Evolutionary conservation across 768 basidiomycete species (phyloP).

Genomic region (Mycena crocata): DNA sequence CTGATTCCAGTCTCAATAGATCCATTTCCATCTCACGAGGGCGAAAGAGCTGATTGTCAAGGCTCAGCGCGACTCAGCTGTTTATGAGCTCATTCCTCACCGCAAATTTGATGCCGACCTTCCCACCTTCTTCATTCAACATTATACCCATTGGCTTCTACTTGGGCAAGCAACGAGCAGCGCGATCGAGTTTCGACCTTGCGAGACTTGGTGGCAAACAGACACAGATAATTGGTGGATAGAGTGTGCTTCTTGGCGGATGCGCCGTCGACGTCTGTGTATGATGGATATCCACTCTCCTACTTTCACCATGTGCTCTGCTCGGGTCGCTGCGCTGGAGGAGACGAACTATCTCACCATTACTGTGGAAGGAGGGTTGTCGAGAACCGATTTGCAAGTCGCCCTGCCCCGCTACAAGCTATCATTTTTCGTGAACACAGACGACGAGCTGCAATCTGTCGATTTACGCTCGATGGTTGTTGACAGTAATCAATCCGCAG

Average conservation of each 20-base stretch:
- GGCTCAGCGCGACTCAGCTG: constrained; percentile 28
- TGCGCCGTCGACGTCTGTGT: constrained; percentile 7
- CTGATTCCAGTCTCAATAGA: constrained; percentile 37
- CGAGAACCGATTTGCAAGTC: constrained; percentile 30
- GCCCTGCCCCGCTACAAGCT: constrained; percentile 55
- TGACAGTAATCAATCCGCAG: constrained; percentile 53
- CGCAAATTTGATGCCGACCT: constrained; percentile 41
- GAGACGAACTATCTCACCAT: constrained; percentile 28
- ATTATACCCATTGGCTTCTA: constrained; percentile 50
- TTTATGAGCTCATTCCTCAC: constrained; percentile 51
- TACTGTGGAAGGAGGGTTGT: constrained; percentile 18
- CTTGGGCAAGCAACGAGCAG: constrained; percentile 11
- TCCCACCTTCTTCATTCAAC: constrained; percentile 42
- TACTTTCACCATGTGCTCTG: constrained; percentile 38
- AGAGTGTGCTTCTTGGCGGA: constrained; percentile 34
- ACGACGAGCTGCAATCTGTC: constrained; percentile 49
- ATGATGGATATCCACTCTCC: constrained; percentile 44
- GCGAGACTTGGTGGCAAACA: constrained; percentile 41
- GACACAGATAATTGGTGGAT: constrained; percentile 45
- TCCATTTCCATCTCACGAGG: constrained; percentile 42
- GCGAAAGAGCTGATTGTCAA: constrained; percentile 45
- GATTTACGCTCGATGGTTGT: constrained; percentile 56
- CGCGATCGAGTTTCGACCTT: constrained; percentile 48
- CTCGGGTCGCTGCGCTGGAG: constrained; percentile 36
- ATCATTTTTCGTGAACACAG: constrained; percentile 51